Percentiles rank a stretch among this genome's conserved stretches.
phyloP scores from a whole-genome alignment of 805 yeast species.

The Ascoidea tarda region DNA sequence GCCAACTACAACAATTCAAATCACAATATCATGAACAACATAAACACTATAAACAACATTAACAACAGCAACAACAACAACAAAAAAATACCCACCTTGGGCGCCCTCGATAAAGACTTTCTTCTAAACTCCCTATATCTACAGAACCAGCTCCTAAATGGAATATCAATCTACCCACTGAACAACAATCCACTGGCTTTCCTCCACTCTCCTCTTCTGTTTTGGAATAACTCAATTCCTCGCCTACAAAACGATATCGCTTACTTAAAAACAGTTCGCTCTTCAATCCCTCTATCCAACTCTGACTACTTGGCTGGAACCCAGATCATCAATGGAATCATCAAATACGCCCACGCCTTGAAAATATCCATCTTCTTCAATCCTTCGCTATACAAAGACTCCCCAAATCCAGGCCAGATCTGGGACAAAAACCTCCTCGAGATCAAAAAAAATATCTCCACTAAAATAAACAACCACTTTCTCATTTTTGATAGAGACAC shows the following conservation, averaged over 20 bases:
- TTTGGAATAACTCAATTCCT: constrained; percentile 25
- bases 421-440: constrained; percentile 20
- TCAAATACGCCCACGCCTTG: constrained; percentile 25
- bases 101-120: constrained; percentile 23
- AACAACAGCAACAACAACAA: neutral
- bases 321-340: constrained; percentile 27
- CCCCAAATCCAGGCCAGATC: constrained; percentile 12
- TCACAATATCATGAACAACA: neutral
- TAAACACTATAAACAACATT: too few species aligned
- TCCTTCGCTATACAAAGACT: constrained; percentile 7
- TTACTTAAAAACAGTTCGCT: constrained; percentile 22
- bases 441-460: constrained; percentile 8
- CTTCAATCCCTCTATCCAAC: constrained; percentile 14
- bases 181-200: constrained; percentile 8
- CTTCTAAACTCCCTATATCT: constrained; percentile 20
- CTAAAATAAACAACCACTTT: neutral
- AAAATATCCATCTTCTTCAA: constrained; percentile 21
- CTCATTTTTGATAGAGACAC: constrained; percentile 2
- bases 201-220: constrained; percentile 26
- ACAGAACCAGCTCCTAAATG: constrained; percentile 19
- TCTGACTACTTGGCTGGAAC: constrained; percentile 23
- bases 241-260: constrained; percentile 19
- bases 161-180: constrained; percentile 9
- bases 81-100: constrained; percentile 5
- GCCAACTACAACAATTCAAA: constrained; percentile 9